Conservation (phyloP, 2,329 filamentous ascomycete species). For the Intubia oerlemansii region DNA sequence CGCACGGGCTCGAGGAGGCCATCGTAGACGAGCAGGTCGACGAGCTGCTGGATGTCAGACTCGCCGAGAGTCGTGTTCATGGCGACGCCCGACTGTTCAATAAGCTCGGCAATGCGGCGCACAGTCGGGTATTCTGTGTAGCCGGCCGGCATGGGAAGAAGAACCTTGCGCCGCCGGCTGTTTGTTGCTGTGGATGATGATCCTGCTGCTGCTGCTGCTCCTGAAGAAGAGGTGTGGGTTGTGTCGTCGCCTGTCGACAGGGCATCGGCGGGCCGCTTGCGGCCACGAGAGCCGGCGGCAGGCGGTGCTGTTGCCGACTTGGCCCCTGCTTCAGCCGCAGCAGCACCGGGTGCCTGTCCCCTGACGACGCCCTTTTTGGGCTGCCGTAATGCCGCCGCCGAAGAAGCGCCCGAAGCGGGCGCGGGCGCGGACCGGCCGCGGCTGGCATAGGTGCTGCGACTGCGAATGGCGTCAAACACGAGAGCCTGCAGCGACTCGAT, state of each 20-base stretch:
- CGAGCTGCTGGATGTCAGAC: conserved; percentile 50
- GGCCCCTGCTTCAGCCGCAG: neutral
- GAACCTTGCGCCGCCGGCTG: conserved; percentile 13
- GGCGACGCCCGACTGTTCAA: conserved; percentile 47
- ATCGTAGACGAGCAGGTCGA: conserved; percentile 80
- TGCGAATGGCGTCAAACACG: conserved; percentile 53
- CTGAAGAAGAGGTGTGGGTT: neutral
- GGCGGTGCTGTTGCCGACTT: neutral
- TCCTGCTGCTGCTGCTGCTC: conserved; percentile 2
- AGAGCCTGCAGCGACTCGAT: conserved; percentile 56
- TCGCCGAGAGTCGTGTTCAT: conserved; percentile 51
- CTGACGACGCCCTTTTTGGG: conserved; percentile 23
- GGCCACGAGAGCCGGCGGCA: conserved; percentile 11
- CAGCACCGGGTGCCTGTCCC: no score
- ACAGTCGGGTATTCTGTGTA: conserved; percentile 68
- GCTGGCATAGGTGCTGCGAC: conserved; percentile 45
- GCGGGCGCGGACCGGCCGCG: conserved; percentile 9
- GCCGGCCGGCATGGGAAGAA: conserved; percentile 36
- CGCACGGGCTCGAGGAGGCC: conserved; percentile 48
- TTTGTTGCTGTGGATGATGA: conserved; percentile 4
- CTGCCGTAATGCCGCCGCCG: conserved; percentile 1
- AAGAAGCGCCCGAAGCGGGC: neutral
- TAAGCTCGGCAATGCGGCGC: conserved; percentile 45
- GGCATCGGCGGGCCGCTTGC: conserved; percentile 29
- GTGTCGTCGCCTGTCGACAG: conserved; percentile 15